Conservation (phyloP, 176 grass and related monocot genomes). For the Ensete ventricosum region DNA sequence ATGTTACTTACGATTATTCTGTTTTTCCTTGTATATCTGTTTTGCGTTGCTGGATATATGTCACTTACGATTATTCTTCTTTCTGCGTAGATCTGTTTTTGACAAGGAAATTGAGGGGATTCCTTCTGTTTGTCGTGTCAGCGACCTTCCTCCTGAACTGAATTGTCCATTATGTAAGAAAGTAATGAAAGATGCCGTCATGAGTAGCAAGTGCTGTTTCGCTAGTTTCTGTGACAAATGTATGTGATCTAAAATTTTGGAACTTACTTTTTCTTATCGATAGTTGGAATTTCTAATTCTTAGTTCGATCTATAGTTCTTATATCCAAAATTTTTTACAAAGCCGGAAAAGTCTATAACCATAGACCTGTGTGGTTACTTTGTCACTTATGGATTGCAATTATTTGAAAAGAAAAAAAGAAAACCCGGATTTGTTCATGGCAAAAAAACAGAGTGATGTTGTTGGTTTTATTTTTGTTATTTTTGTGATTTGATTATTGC, state of each 20-base stretch:
- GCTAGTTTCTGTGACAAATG: slow-evolving; percentile 73
- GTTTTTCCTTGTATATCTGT: slow-evolving; percentile 8
- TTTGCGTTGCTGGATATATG: background rate
- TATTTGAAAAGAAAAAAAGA: no score
- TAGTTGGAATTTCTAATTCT: no score
- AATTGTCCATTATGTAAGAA: slow-evolving; percentile 5
- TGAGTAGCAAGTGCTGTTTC: slow-evolving; percentile 24
- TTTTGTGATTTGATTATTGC: no score
- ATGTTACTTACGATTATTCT: background rate
- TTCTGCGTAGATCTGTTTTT: slow-evolving; percentile 14
- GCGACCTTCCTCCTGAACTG: slow-evolving; percentile 34
- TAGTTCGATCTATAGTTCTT: no score
- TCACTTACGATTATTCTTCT: background rate
- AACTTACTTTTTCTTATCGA: no score
- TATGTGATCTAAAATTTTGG: slow-evolving; percentile 13
- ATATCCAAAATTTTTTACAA: no score
- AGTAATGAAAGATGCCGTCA: slow-evolving; percentile 11
- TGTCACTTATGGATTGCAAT: no score
- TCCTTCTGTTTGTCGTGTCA: slow-evolving; percentile 14
- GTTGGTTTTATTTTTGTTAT: no score
- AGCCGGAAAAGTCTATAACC: no score
- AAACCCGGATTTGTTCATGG: no score
- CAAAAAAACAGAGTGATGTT: no score
- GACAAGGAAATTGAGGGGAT: slow-evolving; percentile 19
- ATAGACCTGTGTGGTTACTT: no score